phyloP scores from a whole-genome alignment of 257 asterid species.

The Petrea volubilis region DNA sequence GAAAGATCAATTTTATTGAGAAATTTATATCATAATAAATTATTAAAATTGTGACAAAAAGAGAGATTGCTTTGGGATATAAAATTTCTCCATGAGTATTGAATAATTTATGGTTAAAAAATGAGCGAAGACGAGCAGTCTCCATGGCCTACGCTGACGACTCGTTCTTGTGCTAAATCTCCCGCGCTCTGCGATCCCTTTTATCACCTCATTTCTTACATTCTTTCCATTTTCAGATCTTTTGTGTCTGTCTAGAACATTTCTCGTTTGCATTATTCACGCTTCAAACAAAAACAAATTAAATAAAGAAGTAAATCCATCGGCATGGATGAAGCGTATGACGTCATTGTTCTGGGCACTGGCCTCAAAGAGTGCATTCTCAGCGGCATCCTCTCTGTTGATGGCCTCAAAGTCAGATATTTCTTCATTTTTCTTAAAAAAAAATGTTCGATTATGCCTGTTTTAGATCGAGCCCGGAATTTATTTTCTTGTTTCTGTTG shows the following conservation, averaged over 20 bases:
- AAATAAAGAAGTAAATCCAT: neutral
- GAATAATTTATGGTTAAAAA: slow-evolving; percentile 4
- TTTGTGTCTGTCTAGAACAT: neutral
- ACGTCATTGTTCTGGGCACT: slow-evolving; percentile 89
- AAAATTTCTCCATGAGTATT: neutral
- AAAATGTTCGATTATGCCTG: neutral
- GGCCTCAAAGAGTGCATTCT: slow-evolving; percentile 97
- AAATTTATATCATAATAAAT: no score
- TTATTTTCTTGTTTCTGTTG: neutral
- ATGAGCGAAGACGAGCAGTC: neutral
- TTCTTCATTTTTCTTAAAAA: no score
- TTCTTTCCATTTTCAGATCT: slow-evolving; percentile 14
- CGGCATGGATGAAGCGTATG: slow-evolving; percentile 93
- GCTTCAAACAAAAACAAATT: neutral
- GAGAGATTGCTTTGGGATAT: neutral
- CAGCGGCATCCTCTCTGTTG: slow-evolving; percentile 90
- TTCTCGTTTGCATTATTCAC: neutral
- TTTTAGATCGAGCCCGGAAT: neutral
- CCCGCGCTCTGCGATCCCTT: slow-evolving; percentile 33
- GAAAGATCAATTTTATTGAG: no score
- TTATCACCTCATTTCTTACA: slow-evolving; percentile 7
- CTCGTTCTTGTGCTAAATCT: slow-evolving; percentile 36
- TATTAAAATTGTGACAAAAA: no score
- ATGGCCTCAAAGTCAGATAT: slow-evolving; percentile 72
- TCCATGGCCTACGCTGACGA: slow-evolving; percentile 34